A percentile compares a stretch with the other conserved stretches of the same genome.
phyloP scores from a whole-genome alignment of 148 eudicot species.

The Linanthus parryae region DNA sequence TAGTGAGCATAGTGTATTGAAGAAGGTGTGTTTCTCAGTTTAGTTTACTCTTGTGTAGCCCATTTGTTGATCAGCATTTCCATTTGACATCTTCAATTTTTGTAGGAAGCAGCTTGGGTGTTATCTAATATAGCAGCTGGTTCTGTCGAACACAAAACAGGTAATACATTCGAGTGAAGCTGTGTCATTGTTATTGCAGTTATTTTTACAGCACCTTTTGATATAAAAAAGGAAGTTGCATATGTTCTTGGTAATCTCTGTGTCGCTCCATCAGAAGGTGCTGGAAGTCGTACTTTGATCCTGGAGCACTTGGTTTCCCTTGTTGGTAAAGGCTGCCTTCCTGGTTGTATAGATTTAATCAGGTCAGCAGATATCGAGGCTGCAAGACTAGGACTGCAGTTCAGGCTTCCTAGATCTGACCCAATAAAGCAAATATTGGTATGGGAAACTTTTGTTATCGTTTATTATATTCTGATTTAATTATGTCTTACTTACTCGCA shows the following conservation, averaged over 20 bases:
- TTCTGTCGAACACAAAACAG: constrained; percentile 63
- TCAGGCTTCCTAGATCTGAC: no score
- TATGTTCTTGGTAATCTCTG: constrained; percentile 85
- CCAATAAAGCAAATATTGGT: no score
- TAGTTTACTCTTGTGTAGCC: not conserved
- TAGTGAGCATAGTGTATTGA: constrained; percentile 89
- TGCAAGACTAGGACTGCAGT: constrained; percentile 77
- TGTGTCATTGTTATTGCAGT: constrained; percentile 37
- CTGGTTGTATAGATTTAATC: constrained; percentile 63
- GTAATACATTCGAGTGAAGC: constrained; percentile 66
- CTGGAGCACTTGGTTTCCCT: constrained; percentile 70
- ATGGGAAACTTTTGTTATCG: no score
- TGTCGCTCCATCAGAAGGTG: constrained; percentile 68
- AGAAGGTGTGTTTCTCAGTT: no score
- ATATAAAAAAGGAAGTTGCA: constrained; percentile 79
- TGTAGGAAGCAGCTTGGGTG: constrained; percentile 92
- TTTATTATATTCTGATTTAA: no score
- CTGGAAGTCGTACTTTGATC: constrained; percentile 55
- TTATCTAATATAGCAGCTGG: constrained; percentile 91
- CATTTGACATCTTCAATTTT: no score
- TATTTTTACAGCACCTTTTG: constrained; percentile 73
- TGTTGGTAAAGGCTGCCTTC: constrained; percentile 67
- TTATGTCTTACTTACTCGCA: no score
- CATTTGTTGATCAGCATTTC: not conserved
- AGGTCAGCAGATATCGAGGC: constrained; percentile 88